Conservation (phyloP, 1,139 yeast species). For the Kodamaea arcana region DNA sequence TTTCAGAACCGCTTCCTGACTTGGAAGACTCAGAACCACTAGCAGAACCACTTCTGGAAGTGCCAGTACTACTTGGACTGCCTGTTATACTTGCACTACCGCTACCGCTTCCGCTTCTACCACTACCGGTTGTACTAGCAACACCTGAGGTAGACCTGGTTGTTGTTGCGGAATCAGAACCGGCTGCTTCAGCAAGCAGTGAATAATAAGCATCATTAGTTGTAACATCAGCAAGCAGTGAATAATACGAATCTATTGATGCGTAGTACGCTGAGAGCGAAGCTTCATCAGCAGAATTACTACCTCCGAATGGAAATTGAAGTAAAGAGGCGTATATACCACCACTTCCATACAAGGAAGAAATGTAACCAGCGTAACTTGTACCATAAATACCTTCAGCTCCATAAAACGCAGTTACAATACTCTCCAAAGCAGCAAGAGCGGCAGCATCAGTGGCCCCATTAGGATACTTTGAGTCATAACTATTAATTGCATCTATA, state of each 20-base stretch:
- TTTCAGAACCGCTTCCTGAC: not conserved
- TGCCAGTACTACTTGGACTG: not conserved
- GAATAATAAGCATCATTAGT: not conserved
- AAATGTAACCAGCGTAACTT: not conserved
- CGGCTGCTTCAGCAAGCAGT: not conserved
- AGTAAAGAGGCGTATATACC: not conserved
- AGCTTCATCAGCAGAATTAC: constrained; percentile 1
- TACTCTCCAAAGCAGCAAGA: constrained; percentile 2
- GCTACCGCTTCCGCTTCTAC: constrained; percentile 4
- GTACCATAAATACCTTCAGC: not conserved
- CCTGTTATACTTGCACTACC: constrained; percentile 1
- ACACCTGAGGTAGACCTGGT: constrained; percentile 1
- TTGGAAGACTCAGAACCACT: constrained; percentile 1
- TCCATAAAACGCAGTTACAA: not conserved
- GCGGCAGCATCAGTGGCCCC: constrained; percentile 1
- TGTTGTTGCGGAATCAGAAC: not conserved
- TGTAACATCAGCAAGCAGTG: not conserved
- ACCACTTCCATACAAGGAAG: not conserved
- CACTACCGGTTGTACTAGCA: constrained; percentile 4
- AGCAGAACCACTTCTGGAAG: constrained; percentile 1
- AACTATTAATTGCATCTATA: not conserved
- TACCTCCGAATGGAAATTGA: not conserved
- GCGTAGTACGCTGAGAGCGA: not conserved
- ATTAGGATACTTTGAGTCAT: not conserved
- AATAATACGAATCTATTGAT: not conserved